These are phyloP conservation scores for Zymoseptoria crescenta DNA, from an alignment of 2,329 filamentous ascomycete species.

Conservation along the genomic window DNA sequence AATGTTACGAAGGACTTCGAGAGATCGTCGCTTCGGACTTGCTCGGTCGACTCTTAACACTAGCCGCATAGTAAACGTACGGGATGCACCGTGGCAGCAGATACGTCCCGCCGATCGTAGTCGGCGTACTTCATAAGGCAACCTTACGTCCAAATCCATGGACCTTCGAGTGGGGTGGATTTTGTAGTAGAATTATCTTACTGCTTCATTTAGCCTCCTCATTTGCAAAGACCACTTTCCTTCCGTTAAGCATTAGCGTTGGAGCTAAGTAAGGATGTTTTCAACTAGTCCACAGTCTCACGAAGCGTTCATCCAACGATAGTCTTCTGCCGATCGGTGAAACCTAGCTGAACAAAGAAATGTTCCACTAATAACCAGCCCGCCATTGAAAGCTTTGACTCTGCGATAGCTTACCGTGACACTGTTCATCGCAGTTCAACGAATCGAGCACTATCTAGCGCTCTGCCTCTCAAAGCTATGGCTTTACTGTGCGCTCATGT, in stretches of 20 bases:
- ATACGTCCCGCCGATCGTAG: too few relatives aligned
- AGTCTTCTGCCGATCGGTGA: too few relatives aligned
- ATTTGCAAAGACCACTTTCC: not conserved
- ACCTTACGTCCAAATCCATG: too few relatives aligned
- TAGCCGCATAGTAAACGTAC: too few relatives aligned
- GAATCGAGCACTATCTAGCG: not conserved
- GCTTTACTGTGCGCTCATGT: not conserved
- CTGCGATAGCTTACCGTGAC: too few relatives aligned
- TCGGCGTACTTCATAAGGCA: too few relatives aligned
- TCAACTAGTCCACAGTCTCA: not conserved
- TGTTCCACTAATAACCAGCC: not conserved
- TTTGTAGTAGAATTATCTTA: not conserved
- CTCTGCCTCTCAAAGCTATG: not conserved
- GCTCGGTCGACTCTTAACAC: not conserved
- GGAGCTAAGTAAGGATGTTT: not conserved
- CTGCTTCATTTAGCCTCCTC: not conserved
- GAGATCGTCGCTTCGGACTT: not conserved
- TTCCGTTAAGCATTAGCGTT: not conserved
- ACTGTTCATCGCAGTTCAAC: not conserved
- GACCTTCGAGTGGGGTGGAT: too few relatives aligned
- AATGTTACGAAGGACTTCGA: too few relatives aligned
- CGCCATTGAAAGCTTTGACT: not conserved
- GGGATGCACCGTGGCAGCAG: too few relatives aligned
- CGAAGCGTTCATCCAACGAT: not conserved
- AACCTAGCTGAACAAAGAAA: too few relatives aligned